Evolutionary conservation across 2,329 filamentous ascomycete genomes (phyloP).

Genomic region (Fusarium sp.): DNA sequence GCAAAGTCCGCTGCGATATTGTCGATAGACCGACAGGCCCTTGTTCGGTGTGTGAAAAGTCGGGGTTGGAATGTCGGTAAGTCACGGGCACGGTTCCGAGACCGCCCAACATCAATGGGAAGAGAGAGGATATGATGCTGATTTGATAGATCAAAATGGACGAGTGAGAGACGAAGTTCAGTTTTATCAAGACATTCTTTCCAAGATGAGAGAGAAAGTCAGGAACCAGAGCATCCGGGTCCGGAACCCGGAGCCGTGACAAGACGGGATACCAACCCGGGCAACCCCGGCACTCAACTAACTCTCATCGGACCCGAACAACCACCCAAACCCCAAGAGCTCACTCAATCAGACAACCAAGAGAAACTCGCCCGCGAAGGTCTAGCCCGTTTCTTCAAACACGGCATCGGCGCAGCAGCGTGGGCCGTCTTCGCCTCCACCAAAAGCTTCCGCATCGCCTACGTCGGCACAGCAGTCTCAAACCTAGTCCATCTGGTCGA

Average conservation of each 20-base stretch:
- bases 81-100: conserved; percentile 31
- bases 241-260: conserved; percentile 27
- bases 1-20: conserved; percentile 44
- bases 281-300: not conserved
- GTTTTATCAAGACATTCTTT: conserved; percentile 14
- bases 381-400: conserved; percentile 42
- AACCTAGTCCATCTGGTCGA: conserved; percentile 43
- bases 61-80: conserved; percentile 44
- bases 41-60: conserved; percentile 44
- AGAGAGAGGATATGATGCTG: not conserved
- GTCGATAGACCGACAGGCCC: conserved; percentile 30
- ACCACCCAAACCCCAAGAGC: conserved; percentile 12
- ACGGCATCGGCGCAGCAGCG: conserved; percentile 41
- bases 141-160: conserved; percentile 40
- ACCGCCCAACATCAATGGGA: accelerated
- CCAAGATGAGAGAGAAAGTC: not conserved
- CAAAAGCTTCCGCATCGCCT: conserved; percentile 45
- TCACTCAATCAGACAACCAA: conserved; percentile 24
- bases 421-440: conserved; percentile 44
- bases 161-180: conserved; percentile 28
- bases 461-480: conserved; percentile 44
- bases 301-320: conserved; percentile 14
- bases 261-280: not conserved
- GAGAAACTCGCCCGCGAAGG: conserved; percentile 43
- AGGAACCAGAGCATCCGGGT: conserved; percentile 22